Conservation (phyloP, 176 grass and related monocot genomes). For the Rhipidocladum racemiflorum region DNA sequence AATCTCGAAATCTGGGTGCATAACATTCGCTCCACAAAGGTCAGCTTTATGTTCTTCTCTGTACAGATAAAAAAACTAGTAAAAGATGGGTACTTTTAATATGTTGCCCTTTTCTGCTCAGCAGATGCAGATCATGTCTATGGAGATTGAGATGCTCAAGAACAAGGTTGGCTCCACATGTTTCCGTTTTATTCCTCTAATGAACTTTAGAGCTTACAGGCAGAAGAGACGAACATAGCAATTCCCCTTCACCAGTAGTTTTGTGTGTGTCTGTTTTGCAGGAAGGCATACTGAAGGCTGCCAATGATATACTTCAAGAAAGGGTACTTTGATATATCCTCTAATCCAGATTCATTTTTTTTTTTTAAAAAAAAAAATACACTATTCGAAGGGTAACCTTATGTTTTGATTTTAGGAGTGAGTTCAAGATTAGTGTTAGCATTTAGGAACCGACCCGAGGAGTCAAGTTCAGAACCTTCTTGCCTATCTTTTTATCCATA, state of each 20-base stretch:
- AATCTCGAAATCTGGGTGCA: conserved; percentile 69
- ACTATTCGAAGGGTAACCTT: background rate
- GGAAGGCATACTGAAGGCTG: conserved; percentile 60
- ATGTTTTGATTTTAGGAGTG: background rate
- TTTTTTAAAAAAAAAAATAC: background rate
- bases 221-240: background rate
- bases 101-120: conserved; percentile 13
- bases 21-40: conserved; percentile 60
- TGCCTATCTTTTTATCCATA: background rate
- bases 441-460: background rate
- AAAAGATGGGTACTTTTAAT: background rate
- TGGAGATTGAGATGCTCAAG: conserved; percentile 68
- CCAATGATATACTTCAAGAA: conserved; percentile 64
- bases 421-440: background rate
- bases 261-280: conserved; percentile 35
- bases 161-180: conserved; percentile 55
- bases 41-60: conserved; percentile 4
- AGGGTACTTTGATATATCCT: conserved; percentile 49
- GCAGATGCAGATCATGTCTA: conserved; percentile 79
- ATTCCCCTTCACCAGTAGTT: background rate
- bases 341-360: background rate
- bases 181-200: background rate
- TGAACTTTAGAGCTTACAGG: background rate
- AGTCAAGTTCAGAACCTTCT: background rate
- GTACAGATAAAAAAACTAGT: background rate